A percentile compares a stretch with the other conserved stretches of the same genome.
Conservation (phyloP, 768 basidiomycete species). For the Mycena latifolia region DNA sequence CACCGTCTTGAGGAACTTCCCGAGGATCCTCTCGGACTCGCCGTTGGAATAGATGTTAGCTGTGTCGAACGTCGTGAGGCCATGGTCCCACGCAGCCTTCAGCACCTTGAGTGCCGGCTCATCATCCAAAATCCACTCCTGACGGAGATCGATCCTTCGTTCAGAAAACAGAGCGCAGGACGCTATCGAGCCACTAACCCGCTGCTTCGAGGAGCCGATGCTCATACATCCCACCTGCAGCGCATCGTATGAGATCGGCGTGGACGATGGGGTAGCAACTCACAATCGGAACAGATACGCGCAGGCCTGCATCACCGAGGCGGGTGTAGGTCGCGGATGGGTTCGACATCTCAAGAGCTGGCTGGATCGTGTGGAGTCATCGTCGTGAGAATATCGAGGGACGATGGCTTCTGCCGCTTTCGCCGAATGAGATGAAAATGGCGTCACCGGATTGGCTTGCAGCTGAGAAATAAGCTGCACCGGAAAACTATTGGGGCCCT, state of each 20-base stretch:
- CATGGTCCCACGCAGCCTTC: conserved; percentile 57
- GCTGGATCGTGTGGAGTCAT: no score
- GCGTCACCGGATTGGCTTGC: no score
- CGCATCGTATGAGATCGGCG: neutral
- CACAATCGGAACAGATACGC: conserved; percentile 25
- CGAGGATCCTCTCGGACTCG: conserved; percentile 54
- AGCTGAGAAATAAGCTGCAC: no score
- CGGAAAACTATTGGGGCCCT: no score
- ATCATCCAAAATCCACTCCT: conserved; percentile 61
- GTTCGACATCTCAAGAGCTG: conserved; percentile 11
- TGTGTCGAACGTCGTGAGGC: conserved; percentile 54
- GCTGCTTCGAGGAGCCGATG: conserved; percentile 37
- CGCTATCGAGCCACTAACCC: conserved; percentile 6
- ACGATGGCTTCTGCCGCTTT: no score
- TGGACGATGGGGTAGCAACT: neutral
- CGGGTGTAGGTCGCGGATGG: conserved; percentile 15
- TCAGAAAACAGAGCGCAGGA: no score
- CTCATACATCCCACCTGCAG: conserved; percentile 41
- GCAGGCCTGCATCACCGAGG: conserved; percentile 10
- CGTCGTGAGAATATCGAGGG: no score
- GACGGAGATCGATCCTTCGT: no score
- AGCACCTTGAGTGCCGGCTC: conserved; percentile 59
- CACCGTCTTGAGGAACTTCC: conserved; percentile 53
- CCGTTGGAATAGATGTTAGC: conserved; percentile 54
- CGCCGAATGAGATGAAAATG: no score